Evolutionary conservation across 345 rosid genomes (phyloP).

Genomic region (Odontarrhena argentea): DNA sequence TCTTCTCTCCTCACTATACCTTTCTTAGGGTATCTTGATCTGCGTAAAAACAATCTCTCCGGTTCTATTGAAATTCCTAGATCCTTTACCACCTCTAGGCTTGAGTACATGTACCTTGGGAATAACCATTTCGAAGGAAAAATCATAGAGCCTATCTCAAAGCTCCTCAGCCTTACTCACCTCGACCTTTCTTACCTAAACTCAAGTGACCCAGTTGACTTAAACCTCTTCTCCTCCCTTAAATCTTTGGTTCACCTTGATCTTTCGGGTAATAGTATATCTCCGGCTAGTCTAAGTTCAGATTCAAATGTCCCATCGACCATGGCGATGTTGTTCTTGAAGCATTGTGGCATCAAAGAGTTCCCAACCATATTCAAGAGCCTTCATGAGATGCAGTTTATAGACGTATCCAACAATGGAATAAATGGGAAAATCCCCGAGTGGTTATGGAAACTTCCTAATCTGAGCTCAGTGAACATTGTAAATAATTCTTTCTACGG

Average conservation of each 20-base stretch:
- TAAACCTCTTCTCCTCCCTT: neutral
- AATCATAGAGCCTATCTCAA: constrained; percentile 28
- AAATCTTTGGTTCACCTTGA: neutral
- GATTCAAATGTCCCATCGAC: neutral
- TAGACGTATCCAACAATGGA: neutral
- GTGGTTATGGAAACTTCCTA: constrained; percentile 30
- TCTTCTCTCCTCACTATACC: constrained; percentile 16
- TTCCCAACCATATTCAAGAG: constrained; percentile 2
- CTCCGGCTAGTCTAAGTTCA: neutral
- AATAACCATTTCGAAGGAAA: neutral
- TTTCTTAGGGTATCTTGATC: neutral
- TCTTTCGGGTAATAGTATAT: neutral
- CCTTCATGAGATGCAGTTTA: neutral
- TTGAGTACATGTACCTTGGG: neutral
- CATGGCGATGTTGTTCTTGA: neutral
- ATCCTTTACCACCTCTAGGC: constrained; percentile 5
- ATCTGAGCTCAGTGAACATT: rapidly evolving
- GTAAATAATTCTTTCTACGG: neutral
- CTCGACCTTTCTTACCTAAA: constrained; percentile 9
- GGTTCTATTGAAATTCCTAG: constrained; percentile 11
- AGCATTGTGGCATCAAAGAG: neutral
- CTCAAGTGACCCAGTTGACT: neutral
- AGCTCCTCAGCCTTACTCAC: neutral
- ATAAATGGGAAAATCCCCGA: neutral
- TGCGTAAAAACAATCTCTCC: neutral